phyloP scores from a whole-genome alignment of 129 eudicot species.

The Centrapalus pauciflorus region DNA sequence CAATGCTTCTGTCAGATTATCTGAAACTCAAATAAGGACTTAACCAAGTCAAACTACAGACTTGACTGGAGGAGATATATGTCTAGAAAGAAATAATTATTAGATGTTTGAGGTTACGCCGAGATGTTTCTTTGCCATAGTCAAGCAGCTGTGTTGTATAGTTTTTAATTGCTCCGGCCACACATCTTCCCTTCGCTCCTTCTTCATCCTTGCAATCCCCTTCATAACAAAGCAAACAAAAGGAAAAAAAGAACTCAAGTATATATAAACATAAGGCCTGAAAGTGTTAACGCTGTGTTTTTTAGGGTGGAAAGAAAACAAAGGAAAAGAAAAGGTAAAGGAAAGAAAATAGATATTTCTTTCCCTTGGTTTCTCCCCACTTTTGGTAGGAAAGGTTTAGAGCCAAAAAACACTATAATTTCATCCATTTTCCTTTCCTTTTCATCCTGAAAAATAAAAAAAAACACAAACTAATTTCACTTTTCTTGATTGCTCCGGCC shows the following conservation, averaged over 20 bases:
- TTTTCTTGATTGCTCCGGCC: constrained; percentile 86
- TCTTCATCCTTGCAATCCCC: constrained; percentile 97
- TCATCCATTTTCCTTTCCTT: too few species aligned
- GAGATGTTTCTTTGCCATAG: constrained; percentile 47
- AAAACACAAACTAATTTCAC: too few species aligned
- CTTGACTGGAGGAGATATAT: not conserved
- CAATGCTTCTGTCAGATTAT: constrained; percentile 82
- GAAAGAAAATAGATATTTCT: too few species aligned
- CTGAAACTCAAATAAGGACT: constrained; percentile 36
- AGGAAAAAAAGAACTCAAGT: too few species aligned
- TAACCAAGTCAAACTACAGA: not conserved
- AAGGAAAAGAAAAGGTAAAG: too few species aligned
- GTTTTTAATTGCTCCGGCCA: constrained; percentile 85
- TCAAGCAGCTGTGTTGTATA: constrained; percentile 78
- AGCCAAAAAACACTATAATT: too few species aligned
- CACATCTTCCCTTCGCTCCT: constrained; percentile 68
- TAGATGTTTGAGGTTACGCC: constrained; percentile 33
- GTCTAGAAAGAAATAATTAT: not conserved
- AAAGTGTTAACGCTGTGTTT: too few species aligned
- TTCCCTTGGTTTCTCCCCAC: too few species aligned
- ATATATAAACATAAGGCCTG: too few species aligned
- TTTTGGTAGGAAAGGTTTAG: too few species aligned
- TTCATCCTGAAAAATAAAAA: too few species aligned
- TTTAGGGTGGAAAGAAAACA: too few species aligned
- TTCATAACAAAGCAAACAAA: not conserved